Percentiles rank a stretch among this genome's conserved stretches.
These are phyloP conservation scores for Pseudogymnoascus sp. DNA, from an alignment of 2,329 filamentous ascomycete species.

Conservation along the genomic window DNA sequence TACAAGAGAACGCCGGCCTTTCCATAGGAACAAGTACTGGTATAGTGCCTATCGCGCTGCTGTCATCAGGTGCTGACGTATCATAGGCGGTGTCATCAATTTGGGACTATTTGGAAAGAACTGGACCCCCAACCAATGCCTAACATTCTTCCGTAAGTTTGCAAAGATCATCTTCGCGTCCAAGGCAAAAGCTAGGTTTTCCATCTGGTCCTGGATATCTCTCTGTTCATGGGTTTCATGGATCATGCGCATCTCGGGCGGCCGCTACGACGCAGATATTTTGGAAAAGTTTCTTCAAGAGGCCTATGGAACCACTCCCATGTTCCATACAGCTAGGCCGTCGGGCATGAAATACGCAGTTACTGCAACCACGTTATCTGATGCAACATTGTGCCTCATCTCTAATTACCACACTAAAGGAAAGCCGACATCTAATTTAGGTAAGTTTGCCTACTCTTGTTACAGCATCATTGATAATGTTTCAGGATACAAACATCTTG, in stretches of 20 bases:
- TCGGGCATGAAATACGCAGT: constrained; percentile 21
- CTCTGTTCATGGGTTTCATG: background rate
- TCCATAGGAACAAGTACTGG: constrained; percentile 15
- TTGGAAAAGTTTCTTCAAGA: constrained; percentile 18
- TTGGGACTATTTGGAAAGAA: background rate
- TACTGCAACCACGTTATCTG: constrained; percentile 19
- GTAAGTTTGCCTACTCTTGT: too few species aligned
- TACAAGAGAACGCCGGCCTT: constrained; percentile 24
- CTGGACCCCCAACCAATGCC: background rate
- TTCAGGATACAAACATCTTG: too few species aligned
- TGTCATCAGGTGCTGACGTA: background rate
- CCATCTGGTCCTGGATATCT: background rate
- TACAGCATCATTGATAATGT: too few species aligned
- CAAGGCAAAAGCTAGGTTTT: background rate
- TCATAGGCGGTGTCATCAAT: constrained; percentile 17
- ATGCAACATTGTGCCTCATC: too few species aligned
- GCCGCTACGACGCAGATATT: constrained; percentile 15
- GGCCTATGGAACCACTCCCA: constrained; percentile 13
- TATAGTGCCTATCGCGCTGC: constrained; percentile 16
- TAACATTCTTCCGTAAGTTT: background rate
- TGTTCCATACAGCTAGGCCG: constrained; percentile 16
- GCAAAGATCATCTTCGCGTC: background rate
- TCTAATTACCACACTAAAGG: too few species aligned
- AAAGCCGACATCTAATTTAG: too few species aligned
- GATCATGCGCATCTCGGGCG: background rate